Conservation (phyloP, 306 rosid species). For the Rosa rugosa region DNA sequence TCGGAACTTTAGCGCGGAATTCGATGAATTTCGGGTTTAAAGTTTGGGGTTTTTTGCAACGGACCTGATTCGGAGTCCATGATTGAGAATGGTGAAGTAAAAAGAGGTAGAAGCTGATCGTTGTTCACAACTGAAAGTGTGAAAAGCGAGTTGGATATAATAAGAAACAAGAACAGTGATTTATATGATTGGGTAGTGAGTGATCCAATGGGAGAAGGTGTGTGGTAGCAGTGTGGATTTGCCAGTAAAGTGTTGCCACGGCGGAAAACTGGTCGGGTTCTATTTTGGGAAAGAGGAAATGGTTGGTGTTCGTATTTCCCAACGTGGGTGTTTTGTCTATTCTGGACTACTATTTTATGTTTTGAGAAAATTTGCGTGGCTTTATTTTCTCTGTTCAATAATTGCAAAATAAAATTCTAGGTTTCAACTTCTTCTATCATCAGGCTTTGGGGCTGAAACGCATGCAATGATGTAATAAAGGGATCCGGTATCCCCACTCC, state of each 20-base stretch:
- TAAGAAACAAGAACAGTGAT: neutral
- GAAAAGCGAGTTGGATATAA: neutral
- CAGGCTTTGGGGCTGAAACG: too few relatives aligned
- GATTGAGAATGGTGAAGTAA: neutral
- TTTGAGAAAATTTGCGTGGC: too few relatives aligned
- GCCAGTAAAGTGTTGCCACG: neutral
- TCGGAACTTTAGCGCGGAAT: neutral
- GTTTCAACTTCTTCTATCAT: too few relatives aligned
- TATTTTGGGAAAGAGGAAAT: neutral
- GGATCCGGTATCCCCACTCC: too few relatives aligned
- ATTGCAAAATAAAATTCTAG: too few relatives aligned
- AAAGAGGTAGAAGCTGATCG: neutral
- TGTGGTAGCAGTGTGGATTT: neutral
- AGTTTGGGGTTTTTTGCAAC: neutral
- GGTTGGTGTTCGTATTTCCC: neutral
- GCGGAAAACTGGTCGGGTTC: too few relatives aligned
- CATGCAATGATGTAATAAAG: too few relatives aligned
- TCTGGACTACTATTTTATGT: too few relatives aligned
- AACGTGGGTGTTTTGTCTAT: too few relatives aligned
- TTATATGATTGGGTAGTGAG: neutral
- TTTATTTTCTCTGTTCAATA: too few relatives aligned
- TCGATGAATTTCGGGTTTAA: neutral
- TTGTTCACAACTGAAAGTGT: neutral
- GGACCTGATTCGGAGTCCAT: slow-evolving; percentile 1
- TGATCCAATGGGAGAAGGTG: neutral